These are phyloP conservation scores for Lachancea cidri DNA, from an alignment of 805 yeast species.

Conservation along the genomic window DNA sequence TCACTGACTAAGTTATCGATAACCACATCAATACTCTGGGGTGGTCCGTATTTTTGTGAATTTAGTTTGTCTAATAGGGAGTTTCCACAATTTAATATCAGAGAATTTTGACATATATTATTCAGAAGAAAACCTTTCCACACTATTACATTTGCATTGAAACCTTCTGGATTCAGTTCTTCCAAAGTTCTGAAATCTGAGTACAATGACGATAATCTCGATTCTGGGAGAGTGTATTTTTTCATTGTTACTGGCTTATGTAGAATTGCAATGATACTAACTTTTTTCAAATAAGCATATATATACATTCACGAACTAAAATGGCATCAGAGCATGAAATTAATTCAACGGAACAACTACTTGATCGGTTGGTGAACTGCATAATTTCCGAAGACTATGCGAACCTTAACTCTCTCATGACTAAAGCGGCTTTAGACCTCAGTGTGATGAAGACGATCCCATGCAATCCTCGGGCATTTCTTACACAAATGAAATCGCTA, in stretches of 20 bases:
- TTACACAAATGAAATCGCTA: conserved; percentile 16
- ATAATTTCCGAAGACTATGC: neutral
- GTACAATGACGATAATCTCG: conserved; percentile 36
- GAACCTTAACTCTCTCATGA: conserved; percentile 3
- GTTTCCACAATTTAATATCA: conserved; percentile 28
- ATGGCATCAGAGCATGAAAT: neutral
- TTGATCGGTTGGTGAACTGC: neutral
- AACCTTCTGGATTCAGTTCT: conserved; percentile 39
- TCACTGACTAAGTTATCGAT: conserved; percentile 30
- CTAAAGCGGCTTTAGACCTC: conserved; percentile 18
- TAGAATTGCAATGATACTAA: no score
- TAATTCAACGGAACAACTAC: neutral
- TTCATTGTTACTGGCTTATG: neutral
- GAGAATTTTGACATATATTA: conserved; percentile 8
- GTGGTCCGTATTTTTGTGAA: conserved; percentile 31
- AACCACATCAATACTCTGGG: conserved; percentile 34
- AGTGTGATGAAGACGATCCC: conserved; percentile 12
- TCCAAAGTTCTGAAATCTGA: conserved; percentile 35
- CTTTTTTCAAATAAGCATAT: no score
- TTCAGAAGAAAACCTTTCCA: conserved; percentile 33
- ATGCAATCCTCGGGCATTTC: conserved; percentile 13
- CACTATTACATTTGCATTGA: conserved; percentile 35
- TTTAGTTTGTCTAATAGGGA: conserved; percentile 26
- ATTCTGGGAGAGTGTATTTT: conserved; percentile 23
- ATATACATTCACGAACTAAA: neutral